These are phyloP conservation scores for Arthrobotrys megalospora DNA, from an alignment of 2,329 filamentous ascomycete species.

Conservation along the genomic window DNA sequence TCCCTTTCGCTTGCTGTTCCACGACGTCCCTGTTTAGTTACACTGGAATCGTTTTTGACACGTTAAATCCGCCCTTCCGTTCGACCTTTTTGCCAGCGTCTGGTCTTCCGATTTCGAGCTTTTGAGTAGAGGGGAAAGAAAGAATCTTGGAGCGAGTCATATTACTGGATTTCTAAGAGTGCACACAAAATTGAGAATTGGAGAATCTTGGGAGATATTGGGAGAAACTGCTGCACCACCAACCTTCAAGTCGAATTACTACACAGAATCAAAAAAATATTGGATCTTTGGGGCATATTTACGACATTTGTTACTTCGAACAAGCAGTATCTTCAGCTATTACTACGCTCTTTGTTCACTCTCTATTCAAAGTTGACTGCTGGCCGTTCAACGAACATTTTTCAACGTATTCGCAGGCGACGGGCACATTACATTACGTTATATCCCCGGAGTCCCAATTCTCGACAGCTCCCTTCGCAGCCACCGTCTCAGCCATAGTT, in stretches of 20 bases:
- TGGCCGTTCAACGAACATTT: conserved; percentile 49
- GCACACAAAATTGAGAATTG: background rate
- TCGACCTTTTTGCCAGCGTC: conserved; percentile 31
- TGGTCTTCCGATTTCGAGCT: conserved; percentile 41
- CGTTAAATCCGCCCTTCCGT: conserved; percentile 48
- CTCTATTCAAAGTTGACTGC: conserved; percentile 38
- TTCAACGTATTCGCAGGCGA: conserved; percentile 37
- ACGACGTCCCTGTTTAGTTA: conserved; percentile 49
- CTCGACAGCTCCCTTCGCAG: conserved; percentile 3
- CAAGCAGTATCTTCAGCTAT: background rate
- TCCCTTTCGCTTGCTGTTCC: conserved; percentile 42
- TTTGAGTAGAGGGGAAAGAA: conserved; percentile 17
- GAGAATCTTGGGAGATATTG: conserved; percentile 5
- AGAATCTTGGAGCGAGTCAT: conserved; percentile 21
- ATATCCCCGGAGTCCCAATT: conserved; percentile 10
- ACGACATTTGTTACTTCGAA: conserved; percentile 23
- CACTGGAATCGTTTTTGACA: conserved; percentile 57
- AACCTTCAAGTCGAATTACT: conserved; percentile 1
- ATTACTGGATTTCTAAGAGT: conserved; percentile 19
- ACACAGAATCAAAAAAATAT: conserved; percentile 6
- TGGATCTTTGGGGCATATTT: background rate
- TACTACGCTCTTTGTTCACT: conserved; percentile 2
- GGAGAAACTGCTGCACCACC: background rate
- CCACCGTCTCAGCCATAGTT: conserved; percentile 38
- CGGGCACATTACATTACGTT: conserved; percentile 29